Evolutionary conservation across 2,329 filamentous ascomycete species (phyloP), one percentile per base, ranked within the genome.

Genomic region (Aureobasidium mangrovei): DNA sequence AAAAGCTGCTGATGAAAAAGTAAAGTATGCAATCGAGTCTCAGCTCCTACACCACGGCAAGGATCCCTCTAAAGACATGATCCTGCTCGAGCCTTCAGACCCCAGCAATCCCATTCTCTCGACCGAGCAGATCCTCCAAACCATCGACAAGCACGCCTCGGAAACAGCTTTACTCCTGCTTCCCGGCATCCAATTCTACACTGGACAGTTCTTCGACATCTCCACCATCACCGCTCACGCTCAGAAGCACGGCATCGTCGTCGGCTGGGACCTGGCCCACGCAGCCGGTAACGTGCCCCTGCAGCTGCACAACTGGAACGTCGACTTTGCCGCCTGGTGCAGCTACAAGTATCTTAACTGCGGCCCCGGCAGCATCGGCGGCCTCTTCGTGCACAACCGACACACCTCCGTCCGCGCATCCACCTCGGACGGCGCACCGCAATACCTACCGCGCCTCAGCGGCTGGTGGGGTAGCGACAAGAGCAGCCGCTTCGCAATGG

Each of bases 331-430:
- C 12, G 87, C 81, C 53, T 95, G 90, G 90, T 95, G 90, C 70
- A 91, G 85, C 18, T 95, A 95, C 77, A 95, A 95, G 72, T 95
- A 95, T 72, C 79, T 95, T 67, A 95, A 95, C 66, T 83, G 84
- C 28, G 90, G 90, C 0, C 88, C 90, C 0, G 90, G 90, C 3
- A 78, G 83, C 12, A 94, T 94, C 59, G 88, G 81, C 1, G 89
- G 85, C 0, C 74, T 85, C 0, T 95, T 90, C 60, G 85, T 95
- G 7, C 88, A 95, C 67, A 81, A 88, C 65, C 76, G 74, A 38
- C 85, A 94, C 65, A 82, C 85, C 39, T 67, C 68, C 27, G 82
- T 87, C n/a, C 61, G 64, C 7, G 51, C 55, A 27, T 51, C 32
- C 28, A 24, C 58, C 27, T 60, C 39, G 4, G 40, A 40, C 12